Conservation (phyloP, 306 rosid genomes). For the Prunus kanzakura region DNA sequence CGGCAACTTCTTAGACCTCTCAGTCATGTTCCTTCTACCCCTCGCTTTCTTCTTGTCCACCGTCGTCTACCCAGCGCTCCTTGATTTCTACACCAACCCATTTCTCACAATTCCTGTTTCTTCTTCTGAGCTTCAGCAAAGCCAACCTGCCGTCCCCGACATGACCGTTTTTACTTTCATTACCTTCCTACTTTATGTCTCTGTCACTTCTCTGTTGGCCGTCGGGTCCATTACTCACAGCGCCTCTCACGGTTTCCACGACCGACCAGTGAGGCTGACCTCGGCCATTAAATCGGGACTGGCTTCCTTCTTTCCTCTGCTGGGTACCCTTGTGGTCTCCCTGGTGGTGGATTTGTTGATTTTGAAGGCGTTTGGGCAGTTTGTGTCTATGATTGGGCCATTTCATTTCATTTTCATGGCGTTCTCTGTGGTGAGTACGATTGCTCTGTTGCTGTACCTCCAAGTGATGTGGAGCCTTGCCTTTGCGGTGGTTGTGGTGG, state of each 20-base stretch:
- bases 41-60: not conserved
- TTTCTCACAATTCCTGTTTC: not conserved
- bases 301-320: conserved; percentile 36
- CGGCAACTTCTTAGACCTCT: not conserved
- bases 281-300: conserved; percentile 32
- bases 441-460: conserved; percentile 11
- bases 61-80: not conserved
- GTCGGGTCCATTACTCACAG: conserved; percentile 36
- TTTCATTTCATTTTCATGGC: not conserved
- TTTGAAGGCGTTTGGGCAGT: not conserved
- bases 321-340: conserved; percentile 22
- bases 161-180: not conserved
- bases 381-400: not conserved
- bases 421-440: not conserved
- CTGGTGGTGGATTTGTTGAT: conserved; percentile 6
- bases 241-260: conserved; percentile 29
- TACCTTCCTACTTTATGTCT: conserved; percentile 7
- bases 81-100: not conserved
- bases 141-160: not conserved
- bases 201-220: conserved; percentile 21
- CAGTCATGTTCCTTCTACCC: not conserved
- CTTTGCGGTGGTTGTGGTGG: conserved; percentile 12
- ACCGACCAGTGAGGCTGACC: conserved; percentile 26
- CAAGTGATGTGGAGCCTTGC: conserved; percentile 42
- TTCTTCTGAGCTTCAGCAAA: no score